These are phyloP conservation scores for Hsuehochloa calcarea DNA, from an alignment of 176 grass and related monocot species.

Conservation along the genomic window DNA sequence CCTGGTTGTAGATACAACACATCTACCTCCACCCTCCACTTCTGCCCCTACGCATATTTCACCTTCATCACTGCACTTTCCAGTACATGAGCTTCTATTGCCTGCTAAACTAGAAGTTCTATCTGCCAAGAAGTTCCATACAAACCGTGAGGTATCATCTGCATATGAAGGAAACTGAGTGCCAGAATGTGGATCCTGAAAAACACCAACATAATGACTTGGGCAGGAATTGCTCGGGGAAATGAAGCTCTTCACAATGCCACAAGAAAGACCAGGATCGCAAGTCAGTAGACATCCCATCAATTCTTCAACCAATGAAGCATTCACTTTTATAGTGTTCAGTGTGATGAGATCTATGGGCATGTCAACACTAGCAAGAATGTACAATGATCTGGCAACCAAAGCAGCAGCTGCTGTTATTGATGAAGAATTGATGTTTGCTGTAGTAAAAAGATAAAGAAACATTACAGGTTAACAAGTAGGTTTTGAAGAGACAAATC, in stretches of 20 bases:
- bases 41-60: slow-evolving; percentile 75
- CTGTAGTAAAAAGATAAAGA: slow-evolving; percentile 36
- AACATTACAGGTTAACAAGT: not conserved
- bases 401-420: slow-evolving; percentile 80
- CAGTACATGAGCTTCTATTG: slow-evolving; percentile 61
- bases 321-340: slow-evolving; percentile 87
- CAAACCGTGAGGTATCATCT: slow-evolving; percentile 88
- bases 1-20: slow-evolving; percentile 86
- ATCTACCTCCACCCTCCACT: slow-evolving; percentile 73
- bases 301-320: slow-evolving; percentile 75
- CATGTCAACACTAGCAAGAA: slow-evolving; percentile 64
- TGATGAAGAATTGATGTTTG: slow-evolving; percentile 84
- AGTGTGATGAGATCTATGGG: slow-evolving; percentile 69
- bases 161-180: slow-evolving; percentile 60
- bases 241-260: slow-evolving; percentile 64
- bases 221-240: slow-evolving; percentile 65
- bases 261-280: slow-evolving; percentile 85
- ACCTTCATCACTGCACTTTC: slow-evolving; percentile 51
- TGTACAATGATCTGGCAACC: slow-evolving; percentile 70
- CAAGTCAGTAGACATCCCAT: slow-evolving; percentile 78
- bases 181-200: slow-evolving; percentile 54
- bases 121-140: slow-evolving; percentile 92
- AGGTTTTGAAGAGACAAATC: slow-evolving; percentile 7
- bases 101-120: slow-evolving; percentile 42
- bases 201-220: slow-evolving; percentile 97